Evolutionary conservation across 208 protist species (phyloP).

Genomic region (Leptomonas seymouri): DNA sequence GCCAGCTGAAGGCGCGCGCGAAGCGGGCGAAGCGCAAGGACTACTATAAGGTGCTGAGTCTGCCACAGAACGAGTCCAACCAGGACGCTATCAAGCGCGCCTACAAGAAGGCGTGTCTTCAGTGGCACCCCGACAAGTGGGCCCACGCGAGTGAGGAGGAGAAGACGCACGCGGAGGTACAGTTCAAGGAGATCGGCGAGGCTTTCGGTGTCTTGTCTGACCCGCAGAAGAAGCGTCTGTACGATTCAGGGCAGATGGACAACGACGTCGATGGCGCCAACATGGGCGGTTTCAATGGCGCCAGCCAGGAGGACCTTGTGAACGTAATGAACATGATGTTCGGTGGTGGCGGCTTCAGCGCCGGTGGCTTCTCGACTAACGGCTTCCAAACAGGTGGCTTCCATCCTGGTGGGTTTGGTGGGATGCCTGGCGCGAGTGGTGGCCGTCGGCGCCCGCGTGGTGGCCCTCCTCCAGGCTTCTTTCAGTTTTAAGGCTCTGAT

Average conservation of each 20-base stretch:
- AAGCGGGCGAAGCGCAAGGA: slow-evolving; percentile 86
- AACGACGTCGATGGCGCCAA: slow-evolving; percentile 78
- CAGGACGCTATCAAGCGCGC: slow-evolving; percentile 76
- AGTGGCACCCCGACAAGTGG: slow-evolving; percentile 95
- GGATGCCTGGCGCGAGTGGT: slow-evolving; percentile 25
- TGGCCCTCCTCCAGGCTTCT: slow-evolving; percentile 35
- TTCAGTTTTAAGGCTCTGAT: slow-evolving; percentile 19
- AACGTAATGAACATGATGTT: slow-evolving; percentile 78
- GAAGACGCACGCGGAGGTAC: slow-evolving; percentile 73
- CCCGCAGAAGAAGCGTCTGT: slow-evolving; percentile 87
- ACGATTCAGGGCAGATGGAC: slow-evolving; percentile 90
- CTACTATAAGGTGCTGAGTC: slow-evolving; percentile 92
- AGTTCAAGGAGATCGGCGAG: slow-evolving; percentile 91
- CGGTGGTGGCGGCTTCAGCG: slow-evolving; percentile 12
- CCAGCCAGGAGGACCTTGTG: slow-evolving; percentile 44
- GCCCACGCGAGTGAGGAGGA: slow-evolving; percentile 72
- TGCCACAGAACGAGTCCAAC: slow-evolving; percentile 70
- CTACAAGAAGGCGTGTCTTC: slow-evolving; percentile 86
- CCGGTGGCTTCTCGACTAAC: neutral
- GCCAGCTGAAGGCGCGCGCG: slow-evolving; percentile 55
- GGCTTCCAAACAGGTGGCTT: slow-evolving; percentile 14
- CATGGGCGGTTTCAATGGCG: slow-evolving; percentile 30
- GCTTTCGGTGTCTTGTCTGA: slow-evolving; percentile 90
- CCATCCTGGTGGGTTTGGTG: slow-evolving; percentile 21
- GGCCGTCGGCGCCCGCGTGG: slow-evolving; percentile 33